Conservation (phyloP, 306 rosid species). For the Casuarina glauca region DNA sequence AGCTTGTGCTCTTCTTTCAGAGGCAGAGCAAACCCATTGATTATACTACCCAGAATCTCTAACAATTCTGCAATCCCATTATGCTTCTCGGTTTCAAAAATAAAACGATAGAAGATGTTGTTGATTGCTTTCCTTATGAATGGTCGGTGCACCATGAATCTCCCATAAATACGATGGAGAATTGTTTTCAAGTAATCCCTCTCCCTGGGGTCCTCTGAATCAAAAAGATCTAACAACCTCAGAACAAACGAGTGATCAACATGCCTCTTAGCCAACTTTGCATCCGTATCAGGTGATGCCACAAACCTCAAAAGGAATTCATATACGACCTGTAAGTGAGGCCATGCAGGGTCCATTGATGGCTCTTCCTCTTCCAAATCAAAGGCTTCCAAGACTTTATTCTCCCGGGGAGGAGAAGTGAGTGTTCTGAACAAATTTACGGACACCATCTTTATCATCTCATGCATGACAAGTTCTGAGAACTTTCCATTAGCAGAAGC, state of each 20-base stretch:
- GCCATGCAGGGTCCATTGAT: constrained; percentile 97
- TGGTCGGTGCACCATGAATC: constrained; percentile 96
- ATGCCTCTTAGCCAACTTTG: constrained; percentile 93
- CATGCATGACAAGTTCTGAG: constrained; percentile 78
- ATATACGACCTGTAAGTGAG: constrained; percentile 83
- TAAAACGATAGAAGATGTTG: constrained; percentile 80
- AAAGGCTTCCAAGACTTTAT: constrained; percentile 76
- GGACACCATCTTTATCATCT: constrained; percentile 75
- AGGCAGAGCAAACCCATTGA: constrained; percentile 95
- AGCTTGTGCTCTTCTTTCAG: constrained; percentile 97
- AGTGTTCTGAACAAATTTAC: constrained; percentile 78
- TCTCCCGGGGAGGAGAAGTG: constrained; percentile 74
- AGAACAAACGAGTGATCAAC: constrained; percentile 93
- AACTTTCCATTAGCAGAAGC: constrained; percentile 79
- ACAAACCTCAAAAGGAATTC: constrained; percentile 90
- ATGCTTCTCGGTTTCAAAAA: constrained; percentile 96
- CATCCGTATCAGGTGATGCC: constrained; percentile 89
- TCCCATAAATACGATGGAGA: constrained; percentile 95
- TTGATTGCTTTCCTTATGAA: constrained; percentile 94
- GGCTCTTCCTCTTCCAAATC: constrained; percentile 95
- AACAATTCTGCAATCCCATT: constrained; percentile 92
- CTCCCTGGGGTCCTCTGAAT: constrained; percentile 97
- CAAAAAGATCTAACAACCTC: constrained; percentile 84
- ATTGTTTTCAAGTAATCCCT: constrained; percentile 93
- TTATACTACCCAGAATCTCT: constrained; percentile 96